Evolutionary conservation across 108 stramenopile genomes (phyloP), one percentile per base, ranked within the genome.

Genomic region (Schizochytrium sp.): DNA sequence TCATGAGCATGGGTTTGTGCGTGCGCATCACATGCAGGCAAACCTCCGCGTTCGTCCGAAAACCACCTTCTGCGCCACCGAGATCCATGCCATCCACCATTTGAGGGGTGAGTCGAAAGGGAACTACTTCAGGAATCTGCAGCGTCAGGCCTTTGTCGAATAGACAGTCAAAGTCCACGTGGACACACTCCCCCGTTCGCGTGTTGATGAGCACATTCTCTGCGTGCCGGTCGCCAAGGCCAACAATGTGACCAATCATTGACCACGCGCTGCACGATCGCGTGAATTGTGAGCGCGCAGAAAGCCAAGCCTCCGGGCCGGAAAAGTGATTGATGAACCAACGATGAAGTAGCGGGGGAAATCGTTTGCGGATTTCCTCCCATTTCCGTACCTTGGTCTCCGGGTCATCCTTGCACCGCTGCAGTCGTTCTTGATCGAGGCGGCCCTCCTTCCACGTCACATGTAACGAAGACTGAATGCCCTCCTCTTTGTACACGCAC

Each of bases 191-290:
- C 12, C 99, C 98, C 58, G 90, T 95, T 44, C 91, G 90, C 44
- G 96, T 97, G 88, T 99, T 97, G 18, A 99, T 94, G 59, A 99
- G 90, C 57, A 99, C 97, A 88, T 99, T 99, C 92, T 99, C 99
- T 14, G 97, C 95, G 83, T 99, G 99, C 44, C 99, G 95, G 91
- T 99, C 98, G 21, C 98, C 98, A 28, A 99, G 92, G 21, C 98
- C 98, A 48, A 99, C 95, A 8, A 99, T 94, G 87, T 99, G 98
- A 21, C 99, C 99, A 29, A 99, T 95, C 43, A 96, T 98, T 6
- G 96, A 96, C 97, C 97, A 98, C 89, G 95, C 94, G 4, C 96
- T 97, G 44, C 97, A 94, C 16, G 94, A 97, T 63, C 96, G 90
- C 0, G 98, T 96, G 88, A 99, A 99, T 69, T 92, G 91, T 44